Evolutionary conservation across 2,329 filamentous ascomycete genomes (phyloP), one percentile per base, ranked within the genome.

Genomic region (Plenodomus tracheiphilus): DNA sequence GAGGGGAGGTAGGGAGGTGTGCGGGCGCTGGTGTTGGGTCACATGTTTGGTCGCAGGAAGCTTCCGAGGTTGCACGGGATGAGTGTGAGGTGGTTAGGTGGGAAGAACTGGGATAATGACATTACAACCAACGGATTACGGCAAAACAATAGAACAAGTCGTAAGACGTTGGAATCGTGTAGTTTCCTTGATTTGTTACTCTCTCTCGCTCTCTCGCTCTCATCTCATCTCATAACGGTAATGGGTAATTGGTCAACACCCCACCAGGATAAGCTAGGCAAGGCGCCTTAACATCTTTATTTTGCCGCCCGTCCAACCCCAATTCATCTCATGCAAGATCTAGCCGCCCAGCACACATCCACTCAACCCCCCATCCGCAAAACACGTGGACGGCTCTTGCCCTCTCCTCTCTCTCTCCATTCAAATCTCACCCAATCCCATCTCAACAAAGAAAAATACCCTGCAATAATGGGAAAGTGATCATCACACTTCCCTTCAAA

Each of bases 331-430:
- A 32, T 32, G 28, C 28, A 32, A 47, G 39, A 34, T 42, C 28
- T 44, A 44, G 46, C 46, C 46, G 46, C 41, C 46, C 46, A 44
- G 41, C 46, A 43, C 43, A 41, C 36, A 40, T 16, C 20, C 44
- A 36, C 32, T 21, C 43, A 18, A 21, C 42, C 20, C 15, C 22
- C 28, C 28, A 32, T 17, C 7, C 11, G n/a, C 25, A 34, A 18
- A 30, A 25, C 43, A 39, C 42, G 43, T 21, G 36, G 39, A 22
- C 30, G 39, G 34, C 21, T 40, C 39, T 32, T 21, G 32, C 39
- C 25, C 36, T 38, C 16, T 17, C 36, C 39, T 25, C 35, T 30
- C n/a, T n/a, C n/a, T n/a, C n/a, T n/a, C n/a, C 39, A 19, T 25
- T n/a, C 43, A 35, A 17, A 43, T 32, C 28, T 32, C 28, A 11